phyloP scores from a whole-genome alignment of 2,329 filamentous ascomycete species.

The Didymella pomorum region DNA sequence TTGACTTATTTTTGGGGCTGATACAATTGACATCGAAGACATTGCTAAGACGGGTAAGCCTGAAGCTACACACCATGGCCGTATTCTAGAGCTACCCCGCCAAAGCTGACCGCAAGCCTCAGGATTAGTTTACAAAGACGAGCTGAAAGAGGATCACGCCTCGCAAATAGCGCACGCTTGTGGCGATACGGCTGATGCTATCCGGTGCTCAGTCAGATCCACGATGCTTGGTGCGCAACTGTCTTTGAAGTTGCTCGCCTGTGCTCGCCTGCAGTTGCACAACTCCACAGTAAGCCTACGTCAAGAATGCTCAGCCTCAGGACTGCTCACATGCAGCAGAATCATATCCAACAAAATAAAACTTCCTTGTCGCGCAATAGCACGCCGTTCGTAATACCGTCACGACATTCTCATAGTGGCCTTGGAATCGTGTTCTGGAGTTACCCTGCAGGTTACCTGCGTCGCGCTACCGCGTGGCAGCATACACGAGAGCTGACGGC shows the following conservation, averaged over 20 bases:
- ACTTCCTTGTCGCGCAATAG: background rate
- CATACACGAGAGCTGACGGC: conserved; percentile 14
- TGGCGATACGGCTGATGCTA: conserved; percentile 31
- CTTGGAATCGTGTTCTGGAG: background rate
- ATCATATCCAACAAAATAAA: background rate
- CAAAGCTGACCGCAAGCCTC: conserved; percentile 23
- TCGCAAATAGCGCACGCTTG: conserved; percentile 21
- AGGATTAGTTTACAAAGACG: conserved; percentile 12
- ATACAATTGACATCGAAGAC: background rate
- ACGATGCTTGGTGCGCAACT: conserved; percentile 6
- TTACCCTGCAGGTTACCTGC: conserved; percentile 12
- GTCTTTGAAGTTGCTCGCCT: background rate
- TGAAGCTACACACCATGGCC: conserved; percentile 18
- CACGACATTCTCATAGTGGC: conserved; percentile 15
- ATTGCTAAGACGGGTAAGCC: conserved; percentile 13
- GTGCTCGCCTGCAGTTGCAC: background rate
- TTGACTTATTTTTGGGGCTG: conserved; percentile 16
- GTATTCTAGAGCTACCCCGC: conserved; percentile 28
- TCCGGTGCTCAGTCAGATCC: conserved; percentile 7
- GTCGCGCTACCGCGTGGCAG: conserved; percentile 11
- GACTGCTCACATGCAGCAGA: background rate
- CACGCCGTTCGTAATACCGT: conserved; percentile 3
- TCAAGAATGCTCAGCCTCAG: conserved; percentile 3
- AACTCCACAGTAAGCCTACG: background rate
- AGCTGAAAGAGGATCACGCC: conserved; percentile 17